These are phyloP conservation scores for Naganishia vaughanmartiniae DNA, from an alignment of 768 basidiomycete genomes.

Conservation along the genomic window DNA sequence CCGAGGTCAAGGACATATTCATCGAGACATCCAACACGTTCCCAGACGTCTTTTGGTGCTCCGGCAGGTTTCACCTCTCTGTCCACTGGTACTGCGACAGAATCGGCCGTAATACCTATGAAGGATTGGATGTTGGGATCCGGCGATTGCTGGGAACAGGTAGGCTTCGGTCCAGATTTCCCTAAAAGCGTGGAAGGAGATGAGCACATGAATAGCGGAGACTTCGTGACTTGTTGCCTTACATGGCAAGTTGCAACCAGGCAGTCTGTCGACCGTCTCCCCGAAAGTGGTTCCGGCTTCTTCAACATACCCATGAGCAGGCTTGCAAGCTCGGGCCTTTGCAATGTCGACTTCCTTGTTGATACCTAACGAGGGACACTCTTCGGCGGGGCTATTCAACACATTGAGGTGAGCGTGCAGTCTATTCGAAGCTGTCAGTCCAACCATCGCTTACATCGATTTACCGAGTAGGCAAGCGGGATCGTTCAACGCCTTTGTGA, in stretches of 20 bases:
- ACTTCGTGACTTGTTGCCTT: neutral
- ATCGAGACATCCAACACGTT: slow-evolving; percentile 24
- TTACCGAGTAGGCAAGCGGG: slow-evolving; percentile 29
- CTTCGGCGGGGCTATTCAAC: slow-evolving; percentile 7
- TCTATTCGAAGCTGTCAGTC: too few species aligned
- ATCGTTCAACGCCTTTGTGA: slow-evolving; percentile 60
- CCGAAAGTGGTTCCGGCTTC: slow-evolving; percentile 4
- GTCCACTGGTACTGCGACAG: neutral
- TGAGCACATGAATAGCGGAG: too few species aligned
- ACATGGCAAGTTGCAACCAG: slow-evolving; percentile 31
- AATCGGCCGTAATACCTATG: slow-evolving; percentile 11
- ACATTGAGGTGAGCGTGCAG: neutral
- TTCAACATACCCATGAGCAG: slow-evolving; percentile 25
- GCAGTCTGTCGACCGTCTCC: slow-evolving; percentile 14
- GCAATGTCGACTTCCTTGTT: slow-evolving; percentile 21
- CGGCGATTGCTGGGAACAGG: neutral
- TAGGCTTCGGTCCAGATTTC: slow-evolving; percentile 27
- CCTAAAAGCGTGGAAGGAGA: neutral
- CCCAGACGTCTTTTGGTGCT: neutral
- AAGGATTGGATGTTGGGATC: slow-evolving; percentile 16
- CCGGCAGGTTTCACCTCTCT: slow-evolving; percentile 8
- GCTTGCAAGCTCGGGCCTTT: slow-evolving; percentile 32
- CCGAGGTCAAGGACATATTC: slow-evolving; percentile 13
- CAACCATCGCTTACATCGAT: neutral
- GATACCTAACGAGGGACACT: slow-evolving; percentile 37